Conservation (phyloP, 139 green algal genomes). For the Closterium sp. region DNA sequence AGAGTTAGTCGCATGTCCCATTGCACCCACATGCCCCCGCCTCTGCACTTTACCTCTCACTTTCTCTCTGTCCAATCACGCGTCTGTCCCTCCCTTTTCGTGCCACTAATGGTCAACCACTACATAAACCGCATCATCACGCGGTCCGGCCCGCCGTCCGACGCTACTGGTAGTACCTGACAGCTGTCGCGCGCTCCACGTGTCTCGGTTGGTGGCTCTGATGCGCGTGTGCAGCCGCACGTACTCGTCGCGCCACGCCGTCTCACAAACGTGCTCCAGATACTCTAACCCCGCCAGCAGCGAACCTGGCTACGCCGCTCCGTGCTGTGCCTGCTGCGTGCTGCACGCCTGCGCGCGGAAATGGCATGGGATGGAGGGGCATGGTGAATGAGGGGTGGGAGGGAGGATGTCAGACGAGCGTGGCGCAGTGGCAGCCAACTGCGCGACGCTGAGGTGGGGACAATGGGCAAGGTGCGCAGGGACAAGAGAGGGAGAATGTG, state of each 20-base stretch:
- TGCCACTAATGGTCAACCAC: background rate
- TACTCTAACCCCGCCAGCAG: background rate
- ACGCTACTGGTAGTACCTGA: too few species aligned
- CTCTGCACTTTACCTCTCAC: too few species aligned
- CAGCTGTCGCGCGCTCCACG: background rate
- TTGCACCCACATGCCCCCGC: too few species aligned
- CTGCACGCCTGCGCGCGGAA: background rate
- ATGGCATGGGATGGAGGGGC: background rate
- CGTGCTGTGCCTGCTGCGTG: background rate
- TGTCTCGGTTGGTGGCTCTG: background rate
- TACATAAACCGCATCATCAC: background rate
- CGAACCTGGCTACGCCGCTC: too few species aligned
- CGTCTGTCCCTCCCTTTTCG: background rate
- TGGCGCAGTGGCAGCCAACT: too few species aligned
- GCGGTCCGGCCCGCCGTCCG: too few species aligned
- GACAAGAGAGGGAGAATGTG: too few species aligned
- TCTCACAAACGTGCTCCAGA: background rate
- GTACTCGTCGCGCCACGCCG: background rate
- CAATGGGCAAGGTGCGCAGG: too few species aligned
- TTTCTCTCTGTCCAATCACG: background rate
- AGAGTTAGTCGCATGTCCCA: background rate
- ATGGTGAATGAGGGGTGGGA: background rate
- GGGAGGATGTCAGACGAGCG: too few species aligned
- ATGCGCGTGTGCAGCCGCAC: background rate
- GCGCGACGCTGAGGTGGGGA: too few species aligned